A percentile compares a stretch with the other conserved stretches of the same genome.
phyloP scores from a whole-genome alignment of 805 yeast genomes.

The Myxozyma neotropica region DNA sequence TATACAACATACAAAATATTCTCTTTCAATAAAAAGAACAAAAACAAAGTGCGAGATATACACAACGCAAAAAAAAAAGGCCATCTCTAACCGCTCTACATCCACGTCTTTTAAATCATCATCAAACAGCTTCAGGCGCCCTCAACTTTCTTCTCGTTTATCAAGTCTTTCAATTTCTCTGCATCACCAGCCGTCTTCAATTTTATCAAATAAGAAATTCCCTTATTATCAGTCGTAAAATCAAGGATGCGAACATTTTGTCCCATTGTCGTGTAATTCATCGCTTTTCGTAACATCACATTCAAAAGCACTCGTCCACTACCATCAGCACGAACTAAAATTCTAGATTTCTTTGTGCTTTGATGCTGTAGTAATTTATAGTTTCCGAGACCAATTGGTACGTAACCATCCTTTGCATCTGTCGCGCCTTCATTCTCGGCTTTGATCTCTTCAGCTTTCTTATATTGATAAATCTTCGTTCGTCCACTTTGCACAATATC shows the following conservation, averaged over 20 bases:
- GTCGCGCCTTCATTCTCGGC: slow-evolving; percentile 28
- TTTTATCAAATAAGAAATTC: slow-evolving; percentile 69
- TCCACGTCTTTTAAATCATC: too few species aligned
- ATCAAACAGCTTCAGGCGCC: not conserved
- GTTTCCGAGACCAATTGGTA: slow-evolving; percentile 77
- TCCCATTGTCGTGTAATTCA: slow-evolving; percentile 63
- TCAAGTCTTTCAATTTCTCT: slow-evolving; percentile 49
- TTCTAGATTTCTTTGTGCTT: slow-evolving; percentile 63
- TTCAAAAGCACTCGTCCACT: slow-evolving; percentile 78
- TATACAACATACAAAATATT: too few species aligned
- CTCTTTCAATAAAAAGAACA: too few species aligned
- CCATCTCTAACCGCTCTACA: too few species aligned
- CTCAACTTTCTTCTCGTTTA: slow-evolving; percentile 38
- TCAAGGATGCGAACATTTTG: slow-evolving; percentile 69
- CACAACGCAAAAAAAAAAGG: too few species aligned
- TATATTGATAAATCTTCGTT: slow-evolving; percentile 68
- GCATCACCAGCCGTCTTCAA: slow-evolving; percentile 81
- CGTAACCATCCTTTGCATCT: slow-evolving; percentile 45
- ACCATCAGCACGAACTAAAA: slow-evolving; percentile 86
- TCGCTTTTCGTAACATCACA: slow-evolving; percentile 41
- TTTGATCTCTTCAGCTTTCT: slow-evolving; percentile 49
- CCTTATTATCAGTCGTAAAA: slow-evolving; percentile 44
- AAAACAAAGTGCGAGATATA: too few species aligned
- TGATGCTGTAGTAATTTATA: slow-evolving; percentile 68
- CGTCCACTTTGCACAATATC: slow-evolving; percentile 62